These are phyloP conservation scores for Heracleum sosnowskyi DNA, from an alignment of 129 eudicot genomes.

Conservation along the genomic window DNA sequence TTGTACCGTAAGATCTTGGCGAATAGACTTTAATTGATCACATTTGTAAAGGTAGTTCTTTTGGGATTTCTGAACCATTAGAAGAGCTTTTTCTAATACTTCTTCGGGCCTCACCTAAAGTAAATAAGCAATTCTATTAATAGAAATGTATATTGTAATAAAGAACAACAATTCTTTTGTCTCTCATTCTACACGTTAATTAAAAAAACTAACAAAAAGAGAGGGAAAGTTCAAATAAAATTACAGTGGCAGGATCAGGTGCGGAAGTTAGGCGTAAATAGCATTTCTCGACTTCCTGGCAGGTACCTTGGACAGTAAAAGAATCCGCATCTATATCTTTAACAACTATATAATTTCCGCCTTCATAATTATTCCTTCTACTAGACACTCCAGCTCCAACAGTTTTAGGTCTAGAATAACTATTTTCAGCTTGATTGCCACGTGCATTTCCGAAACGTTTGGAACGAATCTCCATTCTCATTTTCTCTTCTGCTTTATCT, in stretches of 20 bases:
- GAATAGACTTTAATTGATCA: constrained; percentile 88
- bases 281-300: constrained; percentile 87
- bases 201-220: not conserved
- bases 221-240: not conserved
- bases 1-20: constrained; percentile 97
- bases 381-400: constrained; percentile 45
- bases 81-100: constrained; percentile 74
- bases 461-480: constrained; percentile 79
- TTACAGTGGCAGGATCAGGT: constrained; percentile 96
- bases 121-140: not conserved
- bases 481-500: constrained; percentile 34
- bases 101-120: constrained; percentile 92
- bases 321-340: constrained; percentile 94
- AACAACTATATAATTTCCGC: constrained; percentile 56
- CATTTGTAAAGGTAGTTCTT: constrained; percentile 86
- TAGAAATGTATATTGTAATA: not conserved
- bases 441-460: constrained; percentile 76
- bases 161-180: not conserved
- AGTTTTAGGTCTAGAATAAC: constrained; percentile 31
- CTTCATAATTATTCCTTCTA: constrained; percentile 49
- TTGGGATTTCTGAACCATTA: constrained; percentile 70
- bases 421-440: constrained; percentile 32
- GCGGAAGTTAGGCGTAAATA: constrained; percentile 95
- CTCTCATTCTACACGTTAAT: not conserved
- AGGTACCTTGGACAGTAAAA: constrained; percentile 81